Evolutionary conservation across 148 eudicot genomes (phyloP).

Genomic region (Vaccinium macrocarpon): DNA sequence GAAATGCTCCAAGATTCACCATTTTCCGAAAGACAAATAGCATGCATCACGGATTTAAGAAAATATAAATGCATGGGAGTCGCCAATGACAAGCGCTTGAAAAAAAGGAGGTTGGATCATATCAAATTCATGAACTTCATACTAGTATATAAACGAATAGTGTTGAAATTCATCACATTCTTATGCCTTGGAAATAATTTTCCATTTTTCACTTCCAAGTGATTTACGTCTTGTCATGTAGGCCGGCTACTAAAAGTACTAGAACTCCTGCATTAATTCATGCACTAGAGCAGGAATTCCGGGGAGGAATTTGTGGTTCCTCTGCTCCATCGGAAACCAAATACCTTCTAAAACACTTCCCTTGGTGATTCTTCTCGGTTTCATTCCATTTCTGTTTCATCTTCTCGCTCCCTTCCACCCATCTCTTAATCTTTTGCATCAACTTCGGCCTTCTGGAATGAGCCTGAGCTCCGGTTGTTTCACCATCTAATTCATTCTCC

Average conservation of each 20-base stretch:
- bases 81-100: too few relatives aligned
- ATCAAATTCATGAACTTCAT: too few relatives aligned
- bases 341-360: conserved; percentile 32
- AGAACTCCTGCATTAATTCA: conserved; percentile 3
- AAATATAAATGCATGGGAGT: too few relatives aligned
- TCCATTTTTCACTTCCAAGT: not conserved
- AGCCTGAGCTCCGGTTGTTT: not conserved
- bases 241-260: not conserved
- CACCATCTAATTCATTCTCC: conserved; percentile 18
- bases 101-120: too few relatives aligned
- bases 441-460: conserved; percentile 43
- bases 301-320: conserved; percentile 23
- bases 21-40: too few relatives aligned
- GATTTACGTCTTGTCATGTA: not conserved
- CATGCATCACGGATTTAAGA: too few relatives aligned
- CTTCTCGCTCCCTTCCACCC: conserved; percentile 57
- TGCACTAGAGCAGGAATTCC: conserved; percentile 46
- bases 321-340: conserved; percentile 26
- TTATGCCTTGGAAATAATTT: too few relatives aligned
- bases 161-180: too few relatives aligned
- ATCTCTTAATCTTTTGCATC: conserved; percentile 46
- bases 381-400: conserved; percentile 23
- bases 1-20: too few relatives aligned
- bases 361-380: conserved; percentile 27
- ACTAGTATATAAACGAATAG: too few relatives aligned